Conservation (phyloP, 1,284 basidiomycete genomes). For the Cystobasidium pallidum region DNA sequence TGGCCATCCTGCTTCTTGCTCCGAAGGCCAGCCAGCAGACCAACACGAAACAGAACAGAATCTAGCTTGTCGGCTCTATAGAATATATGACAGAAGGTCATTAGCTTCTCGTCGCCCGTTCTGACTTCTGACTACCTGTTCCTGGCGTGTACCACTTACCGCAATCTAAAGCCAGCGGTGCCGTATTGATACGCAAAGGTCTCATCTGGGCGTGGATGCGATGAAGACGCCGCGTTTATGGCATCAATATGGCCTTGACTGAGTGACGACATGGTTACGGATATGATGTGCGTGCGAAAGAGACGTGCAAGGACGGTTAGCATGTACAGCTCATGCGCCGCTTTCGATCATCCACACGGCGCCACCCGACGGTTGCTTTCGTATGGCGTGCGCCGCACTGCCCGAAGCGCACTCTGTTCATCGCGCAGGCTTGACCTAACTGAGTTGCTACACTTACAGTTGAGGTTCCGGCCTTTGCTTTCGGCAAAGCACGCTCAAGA, state of each 20-base stretch:
- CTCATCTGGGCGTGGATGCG: constrained; percentile 39
- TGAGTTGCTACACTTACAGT: no score
- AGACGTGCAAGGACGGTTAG: not conserved
- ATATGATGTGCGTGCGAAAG: not conserved
- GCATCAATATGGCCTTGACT: constrained; percentile 12
- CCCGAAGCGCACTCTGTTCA: no score
- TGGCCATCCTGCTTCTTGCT: constrained; percentile 88
- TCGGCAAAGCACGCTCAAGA: not conserved
- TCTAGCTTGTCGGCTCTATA: constrained; percentile 78
- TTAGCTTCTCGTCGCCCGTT: not conserved
- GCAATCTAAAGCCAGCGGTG: constrained; percentile 54
- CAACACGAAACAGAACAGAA: constrained; percentile 89
- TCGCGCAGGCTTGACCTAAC: no score
- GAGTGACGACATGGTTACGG: constrained; percentile 14
- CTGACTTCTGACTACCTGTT: not conserved
- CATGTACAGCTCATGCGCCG: not conserved
- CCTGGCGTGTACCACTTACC: constrained; percentile 45
- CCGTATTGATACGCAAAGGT: constrained; percentile 52
- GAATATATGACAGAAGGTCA: not conserved
- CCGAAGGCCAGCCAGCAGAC: constrained; percentile 83
- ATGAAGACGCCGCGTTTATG: constrained; percentile 19
- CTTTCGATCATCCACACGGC: not conserved
- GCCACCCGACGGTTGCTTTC: not conserved
- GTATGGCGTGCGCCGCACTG: not conserved
- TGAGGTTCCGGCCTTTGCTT: not conserved